Evolutionary conservation across 768 basidiomycete genomes (phyloP), one percentile per base, ranked within the genome.

Genomic region (Arthromyces matolae): DNA sequence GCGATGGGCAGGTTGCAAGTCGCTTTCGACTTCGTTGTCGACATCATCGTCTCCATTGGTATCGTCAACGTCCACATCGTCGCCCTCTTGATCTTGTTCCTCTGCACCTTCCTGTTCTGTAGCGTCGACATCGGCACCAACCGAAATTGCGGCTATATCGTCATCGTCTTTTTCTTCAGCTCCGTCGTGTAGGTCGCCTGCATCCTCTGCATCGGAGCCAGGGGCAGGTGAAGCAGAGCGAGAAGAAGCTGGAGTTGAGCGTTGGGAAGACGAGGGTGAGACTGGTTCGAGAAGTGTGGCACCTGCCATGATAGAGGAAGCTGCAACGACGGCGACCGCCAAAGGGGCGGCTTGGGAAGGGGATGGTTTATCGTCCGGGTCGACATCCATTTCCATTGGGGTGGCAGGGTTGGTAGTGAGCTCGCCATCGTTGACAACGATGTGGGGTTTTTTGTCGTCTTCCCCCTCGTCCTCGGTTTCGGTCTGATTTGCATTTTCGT

Each of bases 1-100:
- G 18, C 90, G 77, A 62, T 90, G 87, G 1, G 85, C 86, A 36
- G 86, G 86, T 50, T 89, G 87, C 45, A 89, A 67, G 51, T 93
- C 91, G 9, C 76, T 71, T 45, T 86, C 84, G 7, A 75, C 62
- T 49, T 79, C 78, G 47, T 69, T 59, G 44, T 74, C 73, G 2
- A 62, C 60, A 37, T 80, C 77, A 29, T 70, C 65, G 31, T 77
- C 78, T 16, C 59, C 57, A 13, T 63, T 68, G 6, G 49, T 54
- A 16, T 72, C 73, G n/a, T 62, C 62, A 8, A 63, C 63, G 8
- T 59, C 62, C 18, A 63, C 62, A 6, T 70, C 64, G 22, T 67
- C 68, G 4, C 58, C 67, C 19, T 59, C 63, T 16, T 60, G 56
- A 28, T 64, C 66, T 32, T 54, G 60, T 22, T 64, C 67, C 16